Conservation (phyloP, 257 asterid species). For the Solanum sejunctum region DNA sequence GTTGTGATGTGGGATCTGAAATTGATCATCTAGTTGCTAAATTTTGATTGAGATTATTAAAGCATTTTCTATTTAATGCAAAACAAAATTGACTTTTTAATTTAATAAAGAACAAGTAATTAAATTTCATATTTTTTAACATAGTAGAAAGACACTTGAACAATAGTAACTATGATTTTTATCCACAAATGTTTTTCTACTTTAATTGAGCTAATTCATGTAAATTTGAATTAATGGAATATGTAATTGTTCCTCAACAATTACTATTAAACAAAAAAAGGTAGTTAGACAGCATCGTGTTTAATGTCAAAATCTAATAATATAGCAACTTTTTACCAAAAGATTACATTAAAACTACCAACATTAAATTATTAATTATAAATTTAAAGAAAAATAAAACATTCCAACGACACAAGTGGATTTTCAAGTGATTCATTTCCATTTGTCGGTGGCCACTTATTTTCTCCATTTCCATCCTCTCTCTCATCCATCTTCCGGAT, state of each 20-base stretch:
- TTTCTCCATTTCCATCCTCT: conserved; percentile 9
- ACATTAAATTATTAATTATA: neutral
- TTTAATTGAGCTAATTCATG: neutral
- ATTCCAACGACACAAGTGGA: conserved; percentile 91
- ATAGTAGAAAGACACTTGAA: too few relatives aligned
- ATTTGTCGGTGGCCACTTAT: conserved; percentile 34
- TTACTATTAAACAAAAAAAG: neutral
- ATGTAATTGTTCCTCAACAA: neutral
- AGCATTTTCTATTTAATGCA: neutral
- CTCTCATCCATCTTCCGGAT: conserved; percentile 22
- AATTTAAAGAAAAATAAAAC: conserved; percentile 67
- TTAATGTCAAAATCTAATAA: neutral
- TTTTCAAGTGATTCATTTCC: conserved; percentile 61
- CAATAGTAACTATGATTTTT: too few relatives aligned
- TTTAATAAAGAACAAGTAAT: neutral
- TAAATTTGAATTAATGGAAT: neutral
- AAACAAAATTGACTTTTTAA: too few relatives aligned
- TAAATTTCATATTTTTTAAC: neutral
- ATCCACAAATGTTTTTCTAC: too few relatives aligned
- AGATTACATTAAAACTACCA: neutral
- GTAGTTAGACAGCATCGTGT: neutral
- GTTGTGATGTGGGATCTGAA: too few relatives aligned
- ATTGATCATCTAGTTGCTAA: neutral
- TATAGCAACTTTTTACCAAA: neutral
- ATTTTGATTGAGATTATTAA: neutral